Evolutionary conservation across 139 green algal species (phyloP), one percentile per base, ranked within the genome.

Genomic region (Chlorella sorokiniana): DNA sequence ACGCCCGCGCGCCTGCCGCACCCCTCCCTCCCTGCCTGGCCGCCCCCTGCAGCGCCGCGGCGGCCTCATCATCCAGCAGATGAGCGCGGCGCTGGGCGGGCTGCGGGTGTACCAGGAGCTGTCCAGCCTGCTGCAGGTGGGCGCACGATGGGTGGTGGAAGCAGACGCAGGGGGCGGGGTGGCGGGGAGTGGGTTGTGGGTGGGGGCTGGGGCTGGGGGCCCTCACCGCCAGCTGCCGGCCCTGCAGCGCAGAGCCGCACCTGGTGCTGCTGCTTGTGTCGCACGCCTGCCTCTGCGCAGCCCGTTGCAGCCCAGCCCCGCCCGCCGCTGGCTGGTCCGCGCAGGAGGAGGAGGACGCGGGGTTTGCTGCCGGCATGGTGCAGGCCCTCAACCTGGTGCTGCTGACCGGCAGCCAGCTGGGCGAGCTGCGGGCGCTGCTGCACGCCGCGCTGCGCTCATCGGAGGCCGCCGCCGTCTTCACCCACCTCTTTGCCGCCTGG

Each of bases 331-430:
- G 10, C 14, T 5, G 45, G 31, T 37, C 14, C 0, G 11, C n/a
- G 51, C 73, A 79, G 73, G 73, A 79, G 18, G 92, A 98, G 84
- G 22, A 69, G 11, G 94, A 98, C 91, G 81, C 93, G 29, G 73
- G 69, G 2, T 99, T 98, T 86, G 94, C 91, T 1, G 88, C 86
- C 16, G 91, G 86, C 22, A 91, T 98, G 86, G 90, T 94, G 69
- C 92, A 97, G 87, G 94, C 94, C 8, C 88, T 98, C 44, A 96
- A 96, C 85, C 89, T 98, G 33, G 96, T 99, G 71, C 87, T 99
- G 73, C 87, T 99, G 27, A 98, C 95, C 0, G 91, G 90, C n/a
- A 56, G 33, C 35, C 42, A 56, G 41, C 61, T 81, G 61, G 37
- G 74, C 42, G 83, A 87, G 20, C 40, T 88, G 68, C 82, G 86